Conservation (phyloP, 1,284 basidiomycete genomes). For the Ganoderma sinense region DNA sequence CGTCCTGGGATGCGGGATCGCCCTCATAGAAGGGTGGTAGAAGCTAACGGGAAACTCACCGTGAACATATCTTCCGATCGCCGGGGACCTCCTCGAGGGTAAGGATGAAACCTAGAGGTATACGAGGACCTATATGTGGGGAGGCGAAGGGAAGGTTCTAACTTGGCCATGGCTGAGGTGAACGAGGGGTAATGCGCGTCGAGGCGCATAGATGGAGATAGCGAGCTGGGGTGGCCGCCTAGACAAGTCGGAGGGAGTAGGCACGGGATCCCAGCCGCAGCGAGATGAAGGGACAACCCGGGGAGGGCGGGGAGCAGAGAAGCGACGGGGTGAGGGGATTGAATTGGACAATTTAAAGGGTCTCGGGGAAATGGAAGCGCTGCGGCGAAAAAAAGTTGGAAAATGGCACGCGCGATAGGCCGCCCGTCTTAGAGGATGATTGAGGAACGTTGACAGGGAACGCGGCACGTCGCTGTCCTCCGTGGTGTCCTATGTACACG, state of each 20-base stretch:
- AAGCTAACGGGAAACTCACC: neutral
- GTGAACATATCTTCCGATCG: neutral
- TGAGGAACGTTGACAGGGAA: slow-evolving; percentile 3
- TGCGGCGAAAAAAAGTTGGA: neutral
- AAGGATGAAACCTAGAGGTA: neutral
- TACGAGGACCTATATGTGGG: neutral
- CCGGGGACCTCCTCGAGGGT: neutral
- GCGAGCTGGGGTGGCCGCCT: neutral
- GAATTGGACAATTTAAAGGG: neutral
- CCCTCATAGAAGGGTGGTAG: neutral
- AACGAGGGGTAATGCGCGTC: neutral
- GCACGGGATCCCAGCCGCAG: neutral
- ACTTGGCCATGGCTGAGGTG: neutral
- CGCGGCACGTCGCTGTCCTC: neutral
- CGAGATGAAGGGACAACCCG: neutral
- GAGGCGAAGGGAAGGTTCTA: neutral
- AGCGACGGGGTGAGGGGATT: neutral
- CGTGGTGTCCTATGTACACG: neutral
- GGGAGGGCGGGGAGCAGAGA: neutral
- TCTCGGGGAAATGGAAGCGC: neutral
- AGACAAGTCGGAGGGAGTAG: neutral
- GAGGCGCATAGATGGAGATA: neutral
- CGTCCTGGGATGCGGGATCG: neutral
- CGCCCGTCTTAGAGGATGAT: slow-evolving; percentile 1
- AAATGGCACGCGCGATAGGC: slow-evolving; percentile 1